Evolutionary conservation across 768 basidiomycete genomes (phyloP).

Genomic region (Candolleomyces aberdarensis): DNA sequence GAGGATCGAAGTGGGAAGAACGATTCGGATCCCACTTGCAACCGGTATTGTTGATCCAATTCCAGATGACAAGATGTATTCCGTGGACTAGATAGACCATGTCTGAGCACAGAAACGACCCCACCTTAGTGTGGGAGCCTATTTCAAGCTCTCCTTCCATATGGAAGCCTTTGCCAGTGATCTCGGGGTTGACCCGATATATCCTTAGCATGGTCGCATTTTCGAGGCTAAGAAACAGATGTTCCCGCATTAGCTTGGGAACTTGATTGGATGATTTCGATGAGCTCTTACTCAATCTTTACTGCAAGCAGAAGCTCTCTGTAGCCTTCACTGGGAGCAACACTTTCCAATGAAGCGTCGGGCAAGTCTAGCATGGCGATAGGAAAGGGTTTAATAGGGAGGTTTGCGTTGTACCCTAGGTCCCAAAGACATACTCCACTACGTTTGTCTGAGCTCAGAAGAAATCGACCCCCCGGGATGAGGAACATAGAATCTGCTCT

Average conservation of each 20-base stretch:
- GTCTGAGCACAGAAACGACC: too few relatives aligned
- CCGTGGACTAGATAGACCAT: too few relatives aligned
- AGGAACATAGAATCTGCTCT: not conserved
- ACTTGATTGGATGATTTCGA: too few relatives aligned
- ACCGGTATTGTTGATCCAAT: not conserved
- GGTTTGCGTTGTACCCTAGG: not conserved
- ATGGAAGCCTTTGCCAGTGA: not conserved
- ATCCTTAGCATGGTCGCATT: not conserved
- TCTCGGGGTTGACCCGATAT: not conserved
- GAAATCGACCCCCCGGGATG: not conserved
- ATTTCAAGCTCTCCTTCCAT: not conserved
- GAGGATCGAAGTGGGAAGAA: not conserved
- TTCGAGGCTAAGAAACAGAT: not conserved
- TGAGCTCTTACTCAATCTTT: too few relatives aligned
- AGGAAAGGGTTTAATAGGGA: not conserved
- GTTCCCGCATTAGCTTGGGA: too few relatives aligned
- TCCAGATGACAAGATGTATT: not conserved
- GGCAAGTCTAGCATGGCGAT: not conserved
- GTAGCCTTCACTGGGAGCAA: too few relatives aligned
- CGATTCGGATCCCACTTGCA: not conserved
- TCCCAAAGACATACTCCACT: not conserved
- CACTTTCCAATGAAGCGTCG: too few relatives aligned
- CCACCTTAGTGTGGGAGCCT: too few relatives aligned
- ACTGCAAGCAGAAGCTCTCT: too few relatives aligned
- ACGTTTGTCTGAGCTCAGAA: not conserved